Base-by-base conservation (phyloP, 148 eudicot genomes). In the Polygonum maritimum region DNA sequence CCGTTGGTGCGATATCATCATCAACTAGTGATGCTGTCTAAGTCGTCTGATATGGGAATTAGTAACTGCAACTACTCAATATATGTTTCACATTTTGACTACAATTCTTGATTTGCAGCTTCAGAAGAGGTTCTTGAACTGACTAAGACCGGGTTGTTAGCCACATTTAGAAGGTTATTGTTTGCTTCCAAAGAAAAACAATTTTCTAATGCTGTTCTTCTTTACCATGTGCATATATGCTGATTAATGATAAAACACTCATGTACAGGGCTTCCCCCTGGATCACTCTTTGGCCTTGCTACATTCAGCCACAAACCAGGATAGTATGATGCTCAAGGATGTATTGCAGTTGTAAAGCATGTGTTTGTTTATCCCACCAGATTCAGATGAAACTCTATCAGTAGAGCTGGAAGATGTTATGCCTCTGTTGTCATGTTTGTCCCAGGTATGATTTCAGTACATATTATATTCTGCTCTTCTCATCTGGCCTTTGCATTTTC, bases 61-160 rank as follows among this genome's bases (percentile, higher is more conserved):
- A 5, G 36, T 67, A 38, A 38, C 45, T 67, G 45, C 36, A 14
- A 11, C 18, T 63, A 36, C 16, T 36, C 11, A 26, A 2, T 5
- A 60, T 41, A 67, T 67, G 71, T 18, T 67, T 67, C 71, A 67
- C 70, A 31, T 15, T 26, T 81, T 71, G 52, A 33, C 69, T 80
- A 63, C 40, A 48, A 60, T 67, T 44, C 21, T 49, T 18, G 63
- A 13, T 77, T 9, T 84, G 84, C 89, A 94, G 98, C 98, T 77
- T 90, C 98, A 3, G 98, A 94, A 81, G 98, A 94, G 84, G 92
- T 94, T 82, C 71, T 94, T 83, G 98, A 94, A 80, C 97, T 94
- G 57, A 89, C 86, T 58, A 94, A 92, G 87, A 94, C 93, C 87
- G 93, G 96, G 48, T 90, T 94, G 58, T 71, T 94, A 80, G 97